A percentile compares a stretch with the other conserved stretches of the same genome.
These are phyloP conservation scores for Candida anutae DNA, from an alignment of 1,139 yeast genomes.

Conservation along the genomic window DNA sequence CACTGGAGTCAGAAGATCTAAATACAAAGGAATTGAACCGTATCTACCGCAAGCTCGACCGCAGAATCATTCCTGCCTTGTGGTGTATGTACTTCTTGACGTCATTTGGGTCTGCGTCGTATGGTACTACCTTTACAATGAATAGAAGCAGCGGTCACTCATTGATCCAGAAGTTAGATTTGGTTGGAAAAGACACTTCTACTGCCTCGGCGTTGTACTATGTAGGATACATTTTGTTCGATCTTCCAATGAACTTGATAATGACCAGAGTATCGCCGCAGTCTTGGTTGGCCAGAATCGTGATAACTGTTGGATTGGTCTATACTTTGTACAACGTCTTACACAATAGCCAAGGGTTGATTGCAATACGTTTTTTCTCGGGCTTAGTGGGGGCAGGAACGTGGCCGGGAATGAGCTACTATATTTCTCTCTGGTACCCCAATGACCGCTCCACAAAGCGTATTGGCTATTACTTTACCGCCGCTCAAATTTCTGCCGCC, in stretches of 20 bases:
- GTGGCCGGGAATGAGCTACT: constrained; percentile 91
- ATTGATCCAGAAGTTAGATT: constrained; percentile 41
- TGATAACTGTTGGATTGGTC: constrained; percentile 68
- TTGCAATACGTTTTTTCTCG: constrained; percentile 65
- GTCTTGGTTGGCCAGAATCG: constrained; percentile 76
- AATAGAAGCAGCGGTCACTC: constrained; percentile 59
- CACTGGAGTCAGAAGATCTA: background rate
- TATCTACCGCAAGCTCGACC: constrained; percentile 60
- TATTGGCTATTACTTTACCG: constrained; percentile 85
- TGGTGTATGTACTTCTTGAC: constrained; percentile 77
- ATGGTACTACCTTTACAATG: constrained; percentile 80
- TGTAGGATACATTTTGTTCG: constrained; percentile 78
- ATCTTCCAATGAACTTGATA: constrained; percentile 77
- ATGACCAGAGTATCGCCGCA: constrained; percentile 86
- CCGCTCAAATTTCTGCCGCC: constrained; percentile 83
- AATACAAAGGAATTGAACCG: constrained; percentile 37
- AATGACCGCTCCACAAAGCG: constrained; percentile 68
- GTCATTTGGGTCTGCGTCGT: constrained; percentile 71
- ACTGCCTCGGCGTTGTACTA: constrained; percentile 77
- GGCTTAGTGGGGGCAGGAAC: constrained; percentile 86
- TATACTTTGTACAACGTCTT: constrained; percentile 67
- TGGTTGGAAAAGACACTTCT: constrained; percentile 52
- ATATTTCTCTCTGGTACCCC: constrained; percentile 81
- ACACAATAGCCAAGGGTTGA: constrained; percentile 46
- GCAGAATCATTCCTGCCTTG: constrained; percentile 71